A percentile compares a stretch with the other conserved stretches of the same genome.
Conservation (phyloP, 371 early-diverging fungal genomes). For the Zychaea mexicana region DNA sequence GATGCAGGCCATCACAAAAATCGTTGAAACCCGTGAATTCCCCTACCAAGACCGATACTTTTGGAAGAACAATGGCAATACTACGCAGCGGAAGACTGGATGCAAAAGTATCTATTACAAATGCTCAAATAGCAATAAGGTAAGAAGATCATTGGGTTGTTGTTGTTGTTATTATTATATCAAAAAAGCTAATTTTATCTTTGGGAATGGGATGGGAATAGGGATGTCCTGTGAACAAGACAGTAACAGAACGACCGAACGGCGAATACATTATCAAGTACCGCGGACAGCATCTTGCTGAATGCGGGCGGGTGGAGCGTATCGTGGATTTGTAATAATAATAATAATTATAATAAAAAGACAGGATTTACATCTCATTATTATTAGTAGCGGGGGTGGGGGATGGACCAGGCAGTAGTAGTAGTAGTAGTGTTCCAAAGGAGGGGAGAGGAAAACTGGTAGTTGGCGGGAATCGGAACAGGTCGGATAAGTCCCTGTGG, state of each 20-base stretch:
- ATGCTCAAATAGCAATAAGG: conserved; percentile 49
- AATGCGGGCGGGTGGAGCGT: conserved; percentile 42
- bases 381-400: neutral
- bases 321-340: conserved; percentile 27
- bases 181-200: neutral
- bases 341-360: neutral
- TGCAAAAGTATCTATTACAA: conserved; percentile 62
- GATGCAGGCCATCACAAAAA: conserved; percentile 66
- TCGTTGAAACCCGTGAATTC: conserved; percentile 60
- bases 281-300: conserved; percentile 55
- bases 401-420: too few species aligned
- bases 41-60: conserved; percentile 57
- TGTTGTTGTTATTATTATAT: too few species aligned
- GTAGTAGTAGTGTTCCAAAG: too few species aligned
- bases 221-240: conserved; percentile 55
- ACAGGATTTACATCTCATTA: neutral
- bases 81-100: conserved; percentile 60
- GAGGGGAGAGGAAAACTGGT: neutral
- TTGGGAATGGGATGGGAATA: neutral
- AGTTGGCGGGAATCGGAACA: conserved; percentile 6
- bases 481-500: neutral
- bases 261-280: conserved; percentile 57
- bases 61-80: conserved; percentile 67
- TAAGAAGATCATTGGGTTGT: neutral
- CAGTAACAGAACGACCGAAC: conserved; percentile 51